Evolutionary conservation across 805 yeast genomes (phyloP), one percentile per base, ranked within the genome.

Genomic region (Candida golubevii): DNA sequence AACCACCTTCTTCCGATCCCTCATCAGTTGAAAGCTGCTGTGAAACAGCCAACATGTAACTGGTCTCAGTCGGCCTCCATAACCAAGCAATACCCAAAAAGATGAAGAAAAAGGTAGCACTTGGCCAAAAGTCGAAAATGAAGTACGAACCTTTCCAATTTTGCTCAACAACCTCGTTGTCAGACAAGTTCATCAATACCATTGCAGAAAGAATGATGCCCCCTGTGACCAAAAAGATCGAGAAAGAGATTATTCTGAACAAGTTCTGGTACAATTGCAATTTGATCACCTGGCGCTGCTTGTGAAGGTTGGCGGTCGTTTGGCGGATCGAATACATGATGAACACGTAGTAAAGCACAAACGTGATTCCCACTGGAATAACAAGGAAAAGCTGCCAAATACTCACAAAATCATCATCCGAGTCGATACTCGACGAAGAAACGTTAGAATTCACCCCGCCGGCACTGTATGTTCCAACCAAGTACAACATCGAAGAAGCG

Each of bases 51-150:
- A 93, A 78, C 79, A 95, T 83, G 58, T 90, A 86, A 46, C 96
- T 89, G 34, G 96, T 88, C 55, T 85, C 93, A 0, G 97, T 91
- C 42, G 99, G 99, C 65, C 99, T 83, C 99, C 99, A 93, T 50
- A 93, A 78, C 71, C 89, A 80, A 6, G 96, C 87, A 51, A 93
- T 75, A 8, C 89, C 79, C 56, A 84, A 77, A 62, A 93, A 90
- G 33, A 90, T 90, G 38, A 83, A 66, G 59, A 86, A 88, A 67
- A 88, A 93, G 11, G 89, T 83, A 39, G 88, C 76, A 39, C 95
- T 83, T 33, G 97, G 96, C 97, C 98, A 90, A 70, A 95, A 95
- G 56, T 91, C 97, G 36, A 84, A 76, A 42, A 88, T 66, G 57
- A 93, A 88, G 71, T 88, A 90, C 58, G 95, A 80, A 36, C 88